These are phyloP conservation scores for Huntiella moniliformis DNA, from an alignment of 2,329 filamentous ascomycete species.

Conservation along the genomic window DNA sequence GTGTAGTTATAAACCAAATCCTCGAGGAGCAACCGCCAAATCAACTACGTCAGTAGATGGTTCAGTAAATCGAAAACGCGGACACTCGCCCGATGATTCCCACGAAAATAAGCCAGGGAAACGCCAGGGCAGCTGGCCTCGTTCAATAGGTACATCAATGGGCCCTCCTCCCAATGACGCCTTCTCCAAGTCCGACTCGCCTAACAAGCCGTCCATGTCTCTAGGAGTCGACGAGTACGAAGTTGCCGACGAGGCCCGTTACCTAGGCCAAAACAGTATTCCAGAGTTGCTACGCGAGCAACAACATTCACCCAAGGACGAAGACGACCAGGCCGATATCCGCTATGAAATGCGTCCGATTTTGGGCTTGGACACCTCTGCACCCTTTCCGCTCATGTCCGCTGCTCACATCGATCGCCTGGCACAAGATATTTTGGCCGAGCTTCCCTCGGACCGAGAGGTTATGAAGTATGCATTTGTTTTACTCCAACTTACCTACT, in stretches of 20 bases:
- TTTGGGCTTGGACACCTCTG: slow-evolving; percentile 44
- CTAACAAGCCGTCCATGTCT: slow-evolving; percentile 2
- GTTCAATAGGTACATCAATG: slow-evolving; percentile 20
- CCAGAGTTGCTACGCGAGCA: slow-evolving; percentile 41
- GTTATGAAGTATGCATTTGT: slow-evolving; percentile 39
- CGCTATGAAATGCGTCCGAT: slow-evolving; percentile 48
- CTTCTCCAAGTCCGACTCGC: slow-evolving; percentile 5
- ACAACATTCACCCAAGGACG: slow-evolving; percentile 34
- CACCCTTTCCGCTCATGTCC: slow-evolving; percentile 50
- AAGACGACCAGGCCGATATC: slow-evolving; percentile 35
- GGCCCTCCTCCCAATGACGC: neutral
- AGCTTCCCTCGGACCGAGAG: slow-evolving; percentile 45
- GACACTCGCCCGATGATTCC: slow-evolving; percentile 24
- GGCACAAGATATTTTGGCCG: slow-evolving; percentile 39
- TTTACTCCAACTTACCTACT: neutral
- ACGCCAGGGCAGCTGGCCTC: slow-evolving; percentile 25
- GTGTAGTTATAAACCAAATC: slow-evolving; percentile 48
- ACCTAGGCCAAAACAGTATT: slow-evolving; percentile 49
- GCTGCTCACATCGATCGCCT: slow-evolving; percentile 39
- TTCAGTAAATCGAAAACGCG: slow-evolving; percentile 20
- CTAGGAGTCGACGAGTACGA: slow-evolving; percentile 32
- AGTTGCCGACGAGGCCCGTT: slow-evolving; percentile 34
- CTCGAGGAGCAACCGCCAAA: slow-evolving; percentile 15
- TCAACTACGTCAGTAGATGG: slow-evolving; percentile 10
- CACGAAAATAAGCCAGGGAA: slow-evolving; percentile 18